Percentiles rank a stretch among this genome's conserved stretches.
Evolutionary conservation across 148 eudicot genomes (phyloP).

Genomic region (Vaccinium myrtillus): DNA sequence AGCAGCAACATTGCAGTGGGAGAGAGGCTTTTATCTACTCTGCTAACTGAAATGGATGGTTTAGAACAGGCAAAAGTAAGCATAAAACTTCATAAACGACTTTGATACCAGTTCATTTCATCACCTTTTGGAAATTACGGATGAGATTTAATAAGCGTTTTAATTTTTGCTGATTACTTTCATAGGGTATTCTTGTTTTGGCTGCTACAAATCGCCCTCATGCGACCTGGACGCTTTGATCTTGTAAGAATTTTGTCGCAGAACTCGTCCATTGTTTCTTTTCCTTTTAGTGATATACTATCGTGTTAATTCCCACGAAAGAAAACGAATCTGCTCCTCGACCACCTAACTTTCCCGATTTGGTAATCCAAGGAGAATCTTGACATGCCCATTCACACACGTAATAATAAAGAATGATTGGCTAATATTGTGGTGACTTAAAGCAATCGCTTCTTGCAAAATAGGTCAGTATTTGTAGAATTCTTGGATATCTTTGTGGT

Average conservation of each 20-base stretch:
- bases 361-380: neutral
- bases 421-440: neutral
- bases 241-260: constrained; percentile 42
- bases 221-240: constrained; percentile 98
- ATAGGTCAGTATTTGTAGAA: neutral
- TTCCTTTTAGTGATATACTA: neutral
- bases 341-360: neutral
- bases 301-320: neutral
- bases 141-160: neutral
- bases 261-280: neutral
- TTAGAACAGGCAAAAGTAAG: constrained; percentile 83
- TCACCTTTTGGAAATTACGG: neutral
- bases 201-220: constrained; percentile 96
- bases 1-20: constrained; percentile 66
- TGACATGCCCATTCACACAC: neutral
- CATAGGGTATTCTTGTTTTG: constrained; percentile 89
- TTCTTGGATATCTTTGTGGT: neutral
- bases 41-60: constrained; percentile 98
- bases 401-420: neutral
- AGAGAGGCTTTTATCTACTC: constrained; percentile 87
- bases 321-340: neutral
- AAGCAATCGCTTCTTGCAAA: neutral
- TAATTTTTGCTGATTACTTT: constrained; percentile 14
- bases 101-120: neutral
- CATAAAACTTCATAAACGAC: constrained; percentile 10